Evolutionary conservation across 306 rosid species (phyloP).

Genomic region (Quercus suber): DNA sequence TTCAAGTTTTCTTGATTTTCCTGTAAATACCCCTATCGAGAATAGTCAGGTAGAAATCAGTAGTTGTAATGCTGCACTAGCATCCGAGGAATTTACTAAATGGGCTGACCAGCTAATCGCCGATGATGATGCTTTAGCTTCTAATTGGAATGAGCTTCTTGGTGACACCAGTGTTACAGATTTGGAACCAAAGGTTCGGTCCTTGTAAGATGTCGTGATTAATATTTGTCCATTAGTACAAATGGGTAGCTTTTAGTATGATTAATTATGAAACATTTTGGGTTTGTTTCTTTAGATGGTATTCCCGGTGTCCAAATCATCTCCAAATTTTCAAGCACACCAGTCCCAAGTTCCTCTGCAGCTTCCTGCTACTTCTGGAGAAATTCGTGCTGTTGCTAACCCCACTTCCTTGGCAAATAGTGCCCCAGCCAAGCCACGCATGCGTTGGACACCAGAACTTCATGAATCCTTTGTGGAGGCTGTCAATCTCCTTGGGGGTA

Average conservation of each 20-base stretch:
- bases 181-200: constrained; percentile 80
- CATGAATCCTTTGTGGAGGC: constrained; percentile 99
- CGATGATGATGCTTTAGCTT: constrained; percentile 70
- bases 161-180: constrained; percentile 58
- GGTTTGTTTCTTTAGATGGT: constrained; percentile 59
- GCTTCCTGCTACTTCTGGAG: constrained; percentile 53
- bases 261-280: constrained; percentile 5
- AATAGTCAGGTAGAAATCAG: constrained; percentile 62
- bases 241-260: constrained; percentile 28
- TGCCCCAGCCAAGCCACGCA: constrained; percentile 71
- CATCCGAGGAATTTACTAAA: constrained; percentile 65
- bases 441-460: constrained; percentile 99
- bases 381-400: constrained; percentile 41
- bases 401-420: constrained; percentile 62
- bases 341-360: constrained; percentile 64
- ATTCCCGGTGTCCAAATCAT: constrained; percentile 53
- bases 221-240: constrained; percentile 22
- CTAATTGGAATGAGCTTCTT: constrained; percentile 87
- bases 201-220: constrained; percentile 19
- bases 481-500: constrained; percentile 92
- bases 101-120: constrained; percentile 95
- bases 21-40: constrained; percentile 56
- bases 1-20: constrained; percentile 69
- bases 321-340: constrained; percentile 42
- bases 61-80: constrained; percentile 58